Base-by-base conservation (phyloP, 192 early-diverging fungal genomes). In the Backusella tarrabulga region DNA sequence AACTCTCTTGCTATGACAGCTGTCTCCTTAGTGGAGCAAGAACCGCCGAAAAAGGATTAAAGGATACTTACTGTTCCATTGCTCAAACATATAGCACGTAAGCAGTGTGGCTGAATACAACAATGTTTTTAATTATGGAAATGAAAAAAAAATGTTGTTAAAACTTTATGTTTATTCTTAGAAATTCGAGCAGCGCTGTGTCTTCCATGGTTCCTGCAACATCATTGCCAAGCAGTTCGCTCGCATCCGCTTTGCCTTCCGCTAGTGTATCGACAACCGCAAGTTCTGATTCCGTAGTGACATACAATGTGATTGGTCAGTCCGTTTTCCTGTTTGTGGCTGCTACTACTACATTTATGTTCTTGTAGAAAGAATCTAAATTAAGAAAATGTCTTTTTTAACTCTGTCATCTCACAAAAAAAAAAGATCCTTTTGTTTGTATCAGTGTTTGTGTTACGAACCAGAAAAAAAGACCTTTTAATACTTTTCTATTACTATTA, bases 1-100 rank as follows among this genome's bases (percentile, higher is more conserved):
- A 79, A 54, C 29, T 79, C 17, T 79, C 78, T n/a, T 79, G 78
- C 15, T 79, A 34, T 46, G 78, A 79, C 34, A 79, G 69, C 42
- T 79, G 78, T 71, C 67, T 38, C 32, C 29, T 68, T 0, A 73
- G 71, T 71, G 68, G 41, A 11, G 40, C 41, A 6, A 74, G 69
- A 75, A 8, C 26, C 8, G 19, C 26, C 26, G 34, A 71, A 19
- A 19, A 60, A 15, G 73, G 78, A 15, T 35, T 35, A 36, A 73
- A 54, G 4, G 68, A 29, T 6, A 68, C 67, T 35, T 75, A 35
- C 23, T 79, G 78, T 21, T 79, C 78, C 8, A 68, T 71, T 52
- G 73, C 78, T 2, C 32, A 36, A 29, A 63, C 74, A 17, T 67
- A 67, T 68, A 68, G 19, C 26, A 66, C 74, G 74, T 75, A 75